Evolutionary conservation across 345 rosid species (phyloP), one percentile per base, ranked within the genome.

Genomic region (Excoecaria cochinchinensis): DNA sequence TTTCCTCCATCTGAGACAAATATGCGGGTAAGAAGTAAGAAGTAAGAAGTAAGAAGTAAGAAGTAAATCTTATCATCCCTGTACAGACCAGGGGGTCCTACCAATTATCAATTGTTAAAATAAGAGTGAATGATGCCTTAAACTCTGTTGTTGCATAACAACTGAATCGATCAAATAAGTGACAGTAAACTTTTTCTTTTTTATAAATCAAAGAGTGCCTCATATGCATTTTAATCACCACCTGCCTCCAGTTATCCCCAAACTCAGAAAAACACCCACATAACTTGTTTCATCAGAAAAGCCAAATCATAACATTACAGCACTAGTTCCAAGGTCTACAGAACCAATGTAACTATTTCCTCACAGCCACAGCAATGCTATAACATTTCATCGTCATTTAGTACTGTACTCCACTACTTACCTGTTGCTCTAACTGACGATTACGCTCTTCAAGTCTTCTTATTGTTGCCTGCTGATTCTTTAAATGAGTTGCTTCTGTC

Each of bases 391-490:
- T 12, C 21, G 36, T 25, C 19, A 21, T 17, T 39, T 3, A 31
- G 8, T 12, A 22, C 38, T 40, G 5, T n/a, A 48, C 16, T 64
- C 25, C 71, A 52, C 56, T 52, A 5, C 84, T 79, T 79, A 93
- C 99, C 96, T 91, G 99, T 69, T 86, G 97, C 90, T 95, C 99
- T 82, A 95, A 88, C 84, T 93, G 99, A 48, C 97, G 96, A 77
- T 91, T 95, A 75, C 97, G 93, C 78, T 95, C 99, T 81, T 95
- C 99, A 65, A 95, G 95, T 70, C 98, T 90, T 87, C 99, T 93
- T 86, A 95, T 93, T 61, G 99, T 95, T 39, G 99, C 95, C 82
- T 93, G 99, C 77, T 95, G 99, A 86, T 93, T 95, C 88, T 95
- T 95, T 73, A 95, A 84, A 79, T 91, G 99, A 79, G 95, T 85